Base-by-base conservation (phyloP, 441 rosid genomes). In the Eugenia klotzschiana region DNA sequence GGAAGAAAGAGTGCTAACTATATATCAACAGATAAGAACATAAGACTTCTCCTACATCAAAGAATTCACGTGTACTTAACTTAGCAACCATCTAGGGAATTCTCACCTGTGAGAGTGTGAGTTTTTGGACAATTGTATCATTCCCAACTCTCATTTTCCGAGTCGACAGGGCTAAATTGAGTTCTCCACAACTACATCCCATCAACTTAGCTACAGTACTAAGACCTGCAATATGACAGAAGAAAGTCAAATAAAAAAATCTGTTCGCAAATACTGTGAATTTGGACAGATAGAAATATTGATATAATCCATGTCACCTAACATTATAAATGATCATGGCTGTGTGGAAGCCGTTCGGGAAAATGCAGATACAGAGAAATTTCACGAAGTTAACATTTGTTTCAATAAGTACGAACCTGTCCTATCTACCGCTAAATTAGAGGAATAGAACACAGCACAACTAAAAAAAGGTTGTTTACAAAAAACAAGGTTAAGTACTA, bases 121-220 rank as follows among this genome's bases (percentile, higher is more conserved):
- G 90, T 88, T 94, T 94, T 85, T 97, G 99, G 86, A 94, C 91
- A 87, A 97, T 94, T 81, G 86, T 97, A 85, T 97, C 99, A 83
- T 91, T 94, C 74, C 99, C 98, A 88, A 94, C 99, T 91, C 90
- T 94, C 98, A 97, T 97, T 80, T 94, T 97, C 84, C 95, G 98
- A 85, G 95, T 94, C 51, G 99, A 94, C 85, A 97, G 86, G 86
- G 97, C 93, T 69, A 94, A 86, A 84, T 87, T 97, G 84, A 97
- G 95, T 82, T 91, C 95, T 51, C 50, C 91, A 88, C 85, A 86
- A 83, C 87, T 84, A 87, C 98, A 94, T 84, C 99, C 99, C 88
- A 96, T 93, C 92, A 97, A 88, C 86, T 90, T 89, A 85, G 99
- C 93, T 87, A 94, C 98, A 89, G 87, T 92, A 51, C 81, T 86